Percentiles rank a stretch among this genome's conserved stretches.
phyloP scores from a whole-genome alignment of 169 alveolate genomes.

The Plasmodium vivax region DNA sequence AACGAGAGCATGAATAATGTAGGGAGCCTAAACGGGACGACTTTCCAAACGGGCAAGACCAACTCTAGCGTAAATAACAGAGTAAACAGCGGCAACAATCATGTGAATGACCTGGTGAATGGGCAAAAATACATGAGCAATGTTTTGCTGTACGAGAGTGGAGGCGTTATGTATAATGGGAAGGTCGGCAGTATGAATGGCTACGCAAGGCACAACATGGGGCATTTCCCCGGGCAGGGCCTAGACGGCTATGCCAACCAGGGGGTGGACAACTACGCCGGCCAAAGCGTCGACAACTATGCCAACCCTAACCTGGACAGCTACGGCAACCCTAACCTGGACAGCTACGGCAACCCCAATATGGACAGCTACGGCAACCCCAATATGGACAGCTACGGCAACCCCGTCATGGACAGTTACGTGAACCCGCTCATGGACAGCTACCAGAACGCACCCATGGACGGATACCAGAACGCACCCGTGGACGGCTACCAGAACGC shows the following conservation, averaged over 20 bases:
- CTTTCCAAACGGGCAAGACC: not conserved
- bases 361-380: not conserved
- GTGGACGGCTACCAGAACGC: not conserved
- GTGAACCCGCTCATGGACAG: not conserved
- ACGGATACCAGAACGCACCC: not conserved
- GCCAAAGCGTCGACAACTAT: not conserved
- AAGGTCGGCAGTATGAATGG: not conserved
- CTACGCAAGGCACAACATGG: not conserved
- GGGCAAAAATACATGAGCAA: constrained; percentile 8
- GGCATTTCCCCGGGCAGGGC: not conserved
- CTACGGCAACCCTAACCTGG: not conserved
- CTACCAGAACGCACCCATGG: not conserved
- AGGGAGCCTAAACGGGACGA: not conserved
- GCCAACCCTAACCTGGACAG: not conserved
- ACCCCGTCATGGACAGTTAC: not conserved
- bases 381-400: not conserved
- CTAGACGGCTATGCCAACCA: not conserved
- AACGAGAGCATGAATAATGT: not conserved
- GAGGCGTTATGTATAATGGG: constrained; percentile 5
- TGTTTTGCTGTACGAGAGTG: constrained; percentile 11
- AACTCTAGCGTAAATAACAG: not conserved
- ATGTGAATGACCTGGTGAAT: not conserved
- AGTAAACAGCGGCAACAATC: not conserved
- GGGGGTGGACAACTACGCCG: not conserved
- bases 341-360: not conserved